These are phyloP conservation scores for Flaveria sonorensis DNA, from an alignment of 129 eudicot species.

Conservation along the genomic window DNA sequence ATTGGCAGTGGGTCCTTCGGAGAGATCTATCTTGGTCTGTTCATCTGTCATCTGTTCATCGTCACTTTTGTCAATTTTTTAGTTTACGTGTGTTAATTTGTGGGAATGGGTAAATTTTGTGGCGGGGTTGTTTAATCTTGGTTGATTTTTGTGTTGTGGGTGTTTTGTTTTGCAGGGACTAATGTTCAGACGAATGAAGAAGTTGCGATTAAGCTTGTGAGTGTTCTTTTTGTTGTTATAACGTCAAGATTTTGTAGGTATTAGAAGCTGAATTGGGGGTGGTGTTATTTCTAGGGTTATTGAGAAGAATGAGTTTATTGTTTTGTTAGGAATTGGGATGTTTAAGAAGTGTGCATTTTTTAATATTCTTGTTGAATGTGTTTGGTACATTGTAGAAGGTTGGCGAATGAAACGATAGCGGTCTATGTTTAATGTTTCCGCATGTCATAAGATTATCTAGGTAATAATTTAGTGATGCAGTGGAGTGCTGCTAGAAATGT, in stretches of 20 bases:
- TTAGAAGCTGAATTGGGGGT: conserved; percentile 6
- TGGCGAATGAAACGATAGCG: no score
- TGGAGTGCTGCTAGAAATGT: no score
- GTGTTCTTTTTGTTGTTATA: conserved; percentile 24
- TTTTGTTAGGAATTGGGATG: conserved; percentile 1
- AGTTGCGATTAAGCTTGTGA: conserved; percentile 93
- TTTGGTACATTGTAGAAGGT: background rate
- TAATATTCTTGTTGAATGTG: conserved; percentile 7
- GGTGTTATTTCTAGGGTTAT: conserved; percentile 21
- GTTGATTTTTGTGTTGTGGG: background rate
- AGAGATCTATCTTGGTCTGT: conserved; percentile 89
- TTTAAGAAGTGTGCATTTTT: background rate
- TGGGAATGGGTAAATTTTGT: background rate
- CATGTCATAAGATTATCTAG: no score
- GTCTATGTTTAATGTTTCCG: background rate
- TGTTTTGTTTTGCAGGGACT: conserved; percentile 59
- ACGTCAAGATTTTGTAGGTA: background rate
- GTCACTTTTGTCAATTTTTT: background rate
- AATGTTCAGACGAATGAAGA: conserved; percentile 92
- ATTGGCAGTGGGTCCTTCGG: conserved; percentile 98
- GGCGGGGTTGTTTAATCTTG: background rate
- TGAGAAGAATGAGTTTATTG: background rate
- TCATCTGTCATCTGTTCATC: background rate
- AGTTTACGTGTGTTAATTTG: background rate
- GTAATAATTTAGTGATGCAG: no score